These are phyloP conservation scores for Silene uniflora DNA, from an alignment of 148 eudicot species.

Conservation along the genomic window DNA sequence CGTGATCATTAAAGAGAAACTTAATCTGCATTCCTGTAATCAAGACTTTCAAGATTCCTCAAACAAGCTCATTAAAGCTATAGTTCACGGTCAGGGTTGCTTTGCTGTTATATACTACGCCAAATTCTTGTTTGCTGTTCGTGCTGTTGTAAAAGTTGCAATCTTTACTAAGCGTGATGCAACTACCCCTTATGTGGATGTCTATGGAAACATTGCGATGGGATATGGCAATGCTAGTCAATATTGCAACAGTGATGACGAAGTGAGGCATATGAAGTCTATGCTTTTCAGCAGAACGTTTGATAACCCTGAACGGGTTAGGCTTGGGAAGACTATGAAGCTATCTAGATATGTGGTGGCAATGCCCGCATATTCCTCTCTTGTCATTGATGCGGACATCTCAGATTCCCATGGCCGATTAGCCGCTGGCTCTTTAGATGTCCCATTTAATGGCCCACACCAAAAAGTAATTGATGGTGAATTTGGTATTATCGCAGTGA, in stretches of 20 bases:
- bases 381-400: not conserved
- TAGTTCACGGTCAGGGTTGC: not conserved
- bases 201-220: no score
- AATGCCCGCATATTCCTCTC: not conserved
- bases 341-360: not conserved
- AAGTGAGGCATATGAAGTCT: not conserved
- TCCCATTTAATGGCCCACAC: not conserved
- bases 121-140: not conserved
- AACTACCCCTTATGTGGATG: no score
- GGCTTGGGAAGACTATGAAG: not conserved
- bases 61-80: not conserved
- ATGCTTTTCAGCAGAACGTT: not conserved
- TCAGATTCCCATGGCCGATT: conserved; percentile 6
- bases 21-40: not conserved
- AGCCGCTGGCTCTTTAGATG: not conserved
- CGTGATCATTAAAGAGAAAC: not conserved
- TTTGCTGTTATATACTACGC: not conserved
- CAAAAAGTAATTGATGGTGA: not conserved
- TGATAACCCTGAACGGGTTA: not conserved
- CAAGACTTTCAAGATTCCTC: not conserved
- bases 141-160: not conserved
- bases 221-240: no score
- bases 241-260: not conserved
- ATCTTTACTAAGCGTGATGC: not conserved
- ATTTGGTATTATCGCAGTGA: not conserved